phyloP scores from a whole-genome alignment of 768 basidiomycete species.

The Lactarius psammicola region DNA sequence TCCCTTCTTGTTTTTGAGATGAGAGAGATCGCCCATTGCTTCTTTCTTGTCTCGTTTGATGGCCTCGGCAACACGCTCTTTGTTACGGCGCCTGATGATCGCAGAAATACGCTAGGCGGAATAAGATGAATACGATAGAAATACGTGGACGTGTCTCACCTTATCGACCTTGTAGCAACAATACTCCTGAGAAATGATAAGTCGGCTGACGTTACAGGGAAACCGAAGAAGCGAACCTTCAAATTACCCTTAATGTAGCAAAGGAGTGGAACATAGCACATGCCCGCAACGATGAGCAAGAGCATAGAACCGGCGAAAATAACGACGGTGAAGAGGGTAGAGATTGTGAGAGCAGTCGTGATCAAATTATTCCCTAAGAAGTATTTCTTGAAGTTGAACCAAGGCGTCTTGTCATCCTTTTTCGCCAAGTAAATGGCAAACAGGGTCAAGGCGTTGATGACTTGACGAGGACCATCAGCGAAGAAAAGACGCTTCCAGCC shows the following conservation, averaged over 20 bases:
- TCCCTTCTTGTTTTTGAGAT: constrained; percentile 92
- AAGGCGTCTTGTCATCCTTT: constrained; percentile 44
- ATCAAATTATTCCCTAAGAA: constrained; percentile 66
- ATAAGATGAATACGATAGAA: constrained; percentile 25
- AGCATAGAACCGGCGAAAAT: constrained; percentile 84
- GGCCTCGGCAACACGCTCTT: constrained; percentile 79
- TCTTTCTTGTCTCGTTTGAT: constrained; percentile 85
- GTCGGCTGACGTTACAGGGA: constrained; percentile 16
- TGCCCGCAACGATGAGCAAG: constrained; percentile 76
- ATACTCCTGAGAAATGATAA: constrained; percentile 64
- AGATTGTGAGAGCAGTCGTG: constrained; percentile 80
- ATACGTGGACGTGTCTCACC: constrained; percentile 43
- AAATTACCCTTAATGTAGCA: constrained; percentile 96
- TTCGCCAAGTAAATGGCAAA: constrained; percentile 82
- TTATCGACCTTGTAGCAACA: constrained; percentile 99
- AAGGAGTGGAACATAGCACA: constrained; percentile 91
- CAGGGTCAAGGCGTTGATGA: constrained; percentile 95
- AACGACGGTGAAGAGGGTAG: constrained; percentile 86
- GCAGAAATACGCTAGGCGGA: constrained; percentile 76
- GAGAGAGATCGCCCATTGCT: constrained; percentile 86
- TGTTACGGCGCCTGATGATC: constrained; percentile 88
- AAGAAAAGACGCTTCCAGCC: constrained; percentile 87
- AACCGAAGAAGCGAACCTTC: constrained; percentile 55
- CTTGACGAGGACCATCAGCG: constrained; percentile 95
- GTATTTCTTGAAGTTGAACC: constrained; percentile 76